Evolutionary conservation across 345 rosid genomes (phyloP).

Genomic region (Angophora floribunda): DNA sequence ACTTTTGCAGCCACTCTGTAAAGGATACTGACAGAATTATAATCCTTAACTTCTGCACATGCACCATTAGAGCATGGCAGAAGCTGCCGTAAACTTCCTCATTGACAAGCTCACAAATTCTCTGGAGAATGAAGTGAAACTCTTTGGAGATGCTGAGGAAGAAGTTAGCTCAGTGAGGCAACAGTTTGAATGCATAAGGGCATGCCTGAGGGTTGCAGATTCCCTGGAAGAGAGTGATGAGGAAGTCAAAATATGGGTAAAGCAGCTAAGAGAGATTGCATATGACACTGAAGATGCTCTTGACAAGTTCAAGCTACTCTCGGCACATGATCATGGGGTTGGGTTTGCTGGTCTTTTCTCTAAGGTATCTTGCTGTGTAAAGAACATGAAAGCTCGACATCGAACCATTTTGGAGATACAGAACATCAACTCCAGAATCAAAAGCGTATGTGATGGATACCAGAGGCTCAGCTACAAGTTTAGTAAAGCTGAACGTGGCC

Average conservation of each 20-base stretch:
- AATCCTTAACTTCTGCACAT: neutral
- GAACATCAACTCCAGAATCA: conserved; percentile 3
- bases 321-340: neutral
- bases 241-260: conserved; percentile 17
- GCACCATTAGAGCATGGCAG: neutral
- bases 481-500: neutral
- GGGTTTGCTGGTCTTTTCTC: conserved; percentile 3
- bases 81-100: neutral
- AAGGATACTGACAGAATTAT: neutral
- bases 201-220: conserved; percentile 16
- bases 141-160: neutral
- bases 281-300: conserved; percentile 21
- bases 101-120: neutral
- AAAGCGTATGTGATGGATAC: conserved; percentile 7
- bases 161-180: neutral
- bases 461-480: conserved; percentile 4
- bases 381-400: conserved; percentile 12
- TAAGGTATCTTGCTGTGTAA: conserved; percentile 6
- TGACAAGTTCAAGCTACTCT: conserved; percentile 16
- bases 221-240: conserved; percentile 9
- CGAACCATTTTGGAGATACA: conserved; percentile 7
- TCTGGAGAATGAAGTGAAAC: neutral
- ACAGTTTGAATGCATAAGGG: conserved; percentile 12
- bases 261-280: conserved; percentile 21
- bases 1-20: neutral